phyloP scores from a whole-genome alignment of 2,329 filamentous ascomycete genomes.

The Pseudogymnoascus destructans region DNA sequence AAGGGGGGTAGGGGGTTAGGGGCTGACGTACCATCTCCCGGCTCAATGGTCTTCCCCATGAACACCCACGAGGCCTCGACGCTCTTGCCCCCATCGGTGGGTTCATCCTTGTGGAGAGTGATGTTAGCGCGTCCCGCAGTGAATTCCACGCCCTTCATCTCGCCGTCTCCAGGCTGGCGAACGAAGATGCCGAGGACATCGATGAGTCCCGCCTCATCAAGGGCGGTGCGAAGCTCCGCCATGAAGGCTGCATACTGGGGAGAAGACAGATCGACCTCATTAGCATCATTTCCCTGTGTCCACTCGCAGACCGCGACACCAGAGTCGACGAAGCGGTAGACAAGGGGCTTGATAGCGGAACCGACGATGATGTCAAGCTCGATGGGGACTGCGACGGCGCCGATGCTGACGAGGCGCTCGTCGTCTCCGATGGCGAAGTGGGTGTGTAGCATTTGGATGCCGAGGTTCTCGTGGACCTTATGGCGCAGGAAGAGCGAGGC shows the following conservation, averaged over 20 bases:
- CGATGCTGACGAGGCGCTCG: constrained; percentile 20
- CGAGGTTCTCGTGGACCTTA: constrained; percentile 25
- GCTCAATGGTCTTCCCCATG: not conserved
- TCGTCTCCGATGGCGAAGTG: constrained; percentile 28
- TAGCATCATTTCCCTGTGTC: not conserved
- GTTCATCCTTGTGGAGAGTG: not conserved
- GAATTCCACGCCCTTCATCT: not conserved
- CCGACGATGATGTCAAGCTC: not conserved
- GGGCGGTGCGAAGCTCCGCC: not conserved
- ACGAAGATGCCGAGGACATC: not conserved
- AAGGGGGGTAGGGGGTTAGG: not conserved
- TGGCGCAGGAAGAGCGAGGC: constrained; percentile 16
- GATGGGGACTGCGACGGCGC: constrained; percentile 10
- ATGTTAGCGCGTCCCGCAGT: not conserved
- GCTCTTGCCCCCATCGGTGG: not conserved
- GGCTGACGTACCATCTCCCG: not conserved
- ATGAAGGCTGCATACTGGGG: not conserved
- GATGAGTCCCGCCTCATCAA: not conserved
- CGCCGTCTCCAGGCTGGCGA: not conserved
- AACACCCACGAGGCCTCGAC: not conserved
- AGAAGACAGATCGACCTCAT: not conserved
- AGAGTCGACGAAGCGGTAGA: not conserved
- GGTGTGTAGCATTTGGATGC: constrained; percentile 24
- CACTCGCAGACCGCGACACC: not conserved
- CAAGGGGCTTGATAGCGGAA: not conserved